Conservation (phyloP, 305 asterid species). For the Plantago coronopus region DNA sequence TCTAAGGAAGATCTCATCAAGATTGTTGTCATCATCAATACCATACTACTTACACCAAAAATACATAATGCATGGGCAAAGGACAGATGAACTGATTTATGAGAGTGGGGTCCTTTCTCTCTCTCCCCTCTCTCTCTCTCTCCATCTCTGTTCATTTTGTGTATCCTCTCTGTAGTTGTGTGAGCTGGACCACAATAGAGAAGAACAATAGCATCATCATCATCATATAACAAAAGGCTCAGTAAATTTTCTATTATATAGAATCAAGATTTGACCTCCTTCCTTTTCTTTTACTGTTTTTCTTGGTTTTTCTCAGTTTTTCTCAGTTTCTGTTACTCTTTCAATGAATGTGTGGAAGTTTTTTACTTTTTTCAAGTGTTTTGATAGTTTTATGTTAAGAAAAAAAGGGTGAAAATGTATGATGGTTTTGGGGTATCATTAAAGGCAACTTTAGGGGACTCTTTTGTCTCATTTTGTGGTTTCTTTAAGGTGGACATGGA, state of each 20-base stretch:
- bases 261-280: constrained; percentile 16
- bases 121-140: constrained; percentile 22
- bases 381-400: no score
- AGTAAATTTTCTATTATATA: constrained; percentile 21
- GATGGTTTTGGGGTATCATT: neutral
- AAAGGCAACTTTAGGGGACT: constrained; percentile 8
- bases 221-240: constrained; percentile 32
- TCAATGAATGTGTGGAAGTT: no score
- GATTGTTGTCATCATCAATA: constrained; percentile 63
- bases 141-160: constrained; percentile 32
- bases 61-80: constrained; percentile 63
- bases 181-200: constrained; percentile 29
- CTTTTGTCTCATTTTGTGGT: constrained; percentile 17
- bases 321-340: no score
- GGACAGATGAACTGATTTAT: constrained; percentile 71
- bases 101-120: constrained; percentile 57
- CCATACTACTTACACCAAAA: constrained; percentile 54
- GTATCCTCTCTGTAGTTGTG: constrained; percentile 46
- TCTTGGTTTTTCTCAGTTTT: no score
- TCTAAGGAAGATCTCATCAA: constrained; percentile 51
- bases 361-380: no score
- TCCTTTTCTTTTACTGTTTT: neutral
- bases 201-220: constrained; percentile 5
- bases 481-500: constrained; percentile 16
- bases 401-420: no score